Evolutionary conservation across 805 yeast genomes (phyloP), one percentile per base, ranked within the genome.

Genomic region (Kuraishia capsulata): DNA sequence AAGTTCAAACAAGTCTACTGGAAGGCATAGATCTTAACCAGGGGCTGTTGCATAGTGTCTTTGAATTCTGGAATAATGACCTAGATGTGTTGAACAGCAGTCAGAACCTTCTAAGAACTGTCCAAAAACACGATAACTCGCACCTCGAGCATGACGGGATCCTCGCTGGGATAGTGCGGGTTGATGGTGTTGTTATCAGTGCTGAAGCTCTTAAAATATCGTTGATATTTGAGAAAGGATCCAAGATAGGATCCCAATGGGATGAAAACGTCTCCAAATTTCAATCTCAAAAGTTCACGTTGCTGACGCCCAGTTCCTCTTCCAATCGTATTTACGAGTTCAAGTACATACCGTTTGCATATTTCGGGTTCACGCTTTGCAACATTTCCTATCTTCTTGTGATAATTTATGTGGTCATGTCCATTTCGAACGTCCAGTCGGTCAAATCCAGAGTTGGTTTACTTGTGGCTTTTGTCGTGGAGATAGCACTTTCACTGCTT

Each of bases 401-500:
- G 11, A 32, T 33, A 38, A 4, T 52, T 41, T 67, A 63, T 43
- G 51, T 63, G 29, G 17, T 59, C 4, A 42, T 71, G 3, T 59
- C 71, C 4, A 43, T 71, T n/a, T 45, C 59, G 11, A 68, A 66
- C 39, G 44, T 69, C 20, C 58, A 62, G 21, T 51, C 65, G 11
- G 67, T 72, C 8, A 65, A 64, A 36, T 73, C 78, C 4, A 62
- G 65, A 46, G 29, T 54, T 1, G 78, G 80, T 0, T 51, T 74
- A 4, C 43, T 69, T 5, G 24, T 63, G 2, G 76, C 77, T 2
- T 67, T 64, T 37, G 16, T 53, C 1, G 71, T 66, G 3, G 67
- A 75, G 46, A 43, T 59, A 21, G 19, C 43, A 1, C 44, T 73
- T 14, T 48, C 78, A 2, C 39, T 66, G 2, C 50, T 63, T 21